Evolutionary conservation across 306 rosid species (phyloP), one percentile per base, ranked within the genome.

Genomic region (Trichosanthes cucumerina): DNA sequence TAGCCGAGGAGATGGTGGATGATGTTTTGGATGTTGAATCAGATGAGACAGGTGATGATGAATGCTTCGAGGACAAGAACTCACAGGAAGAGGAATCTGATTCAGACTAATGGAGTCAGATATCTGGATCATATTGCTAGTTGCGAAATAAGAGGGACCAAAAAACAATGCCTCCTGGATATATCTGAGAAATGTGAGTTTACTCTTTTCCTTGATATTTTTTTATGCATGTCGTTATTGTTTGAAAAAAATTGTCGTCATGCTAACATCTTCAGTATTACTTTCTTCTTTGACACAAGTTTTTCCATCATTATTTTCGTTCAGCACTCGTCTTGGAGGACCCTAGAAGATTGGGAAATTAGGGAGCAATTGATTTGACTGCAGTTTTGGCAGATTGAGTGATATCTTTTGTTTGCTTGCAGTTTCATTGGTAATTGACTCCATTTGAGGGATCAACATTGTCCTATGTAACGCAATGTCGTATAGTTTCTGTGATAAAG

Each of bases 71-170:
- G 62, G 81, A 85, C 13, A 64, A 69, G 15, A 31, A 76, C 78
- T 88, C 86, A 6, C 66, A 79, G 11, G 83, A 39, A 16, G 88
- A 85, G 60, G 78, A 24, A 54, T 86, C 83, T 80, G 86, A 79
- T 57, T 79, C 79, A 28, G 87, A 82, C 66, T 86, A 79, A 71
- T 84, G 41, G 43, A 44, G 1, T 72, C 21, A 0, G 39, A 21
- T 44, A 44, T 44, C 2, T 23, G 7, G 57, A 72, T 70, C 57
- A 24, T 72, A 28, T 15, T 47, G 77, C 39, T 47, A 43, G 12
- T 41, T 44, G 36, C 21, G 34, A 23, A 70, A 44, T 44, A 44
- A 21, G 76, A 9, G 76, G 76, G n/a, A 39, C 75, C 75, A 23
- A 13, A 44, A 70, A 44, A 13, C 10, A 72, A 13, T 24, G 59